Evolutionary conservation across 1,139 yeast genomes (phyloP).

Genomic region (Hansenula lynferdii): DNA sequence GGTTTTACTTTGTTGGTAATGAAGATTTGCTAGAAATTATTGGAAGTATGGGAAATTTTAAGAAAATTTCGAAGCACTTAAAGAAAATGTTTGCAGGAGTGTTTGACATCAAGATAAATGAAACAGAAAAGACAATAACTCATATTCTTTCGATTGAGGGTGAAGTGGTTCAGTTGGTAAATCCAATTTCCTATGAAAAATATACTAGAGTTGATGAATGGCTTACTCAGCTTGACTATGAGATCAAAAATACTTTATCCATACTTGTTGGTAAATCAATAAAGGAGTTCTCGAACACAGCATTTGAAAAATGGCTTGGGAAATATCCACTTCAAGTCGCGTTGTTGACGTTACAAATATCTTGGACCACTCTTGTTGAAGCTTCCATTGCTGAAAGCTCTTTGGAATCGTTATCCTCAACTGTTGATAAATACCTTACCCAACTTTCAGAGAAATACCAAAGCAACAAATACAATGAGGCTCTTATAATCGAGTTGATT

Average conservation of each 20-base stretch:
- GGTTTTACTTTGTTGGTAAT: conserved; percentile 87
- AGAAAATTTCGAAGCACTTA: conserved; percentile 53
- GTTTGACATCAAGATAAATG: conserved; percentile 37
- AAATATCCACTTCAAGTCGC: conserved; percentile 54
- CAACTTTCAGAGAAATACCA: too few species aligned
- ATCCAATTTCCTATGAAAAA: conserved; percentile 41
- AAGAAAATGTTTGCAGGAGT: conserved; percentile 74
- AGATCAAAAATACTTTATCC: conserved; percentile 46
- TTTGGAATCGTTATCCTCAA: too few species aligned
- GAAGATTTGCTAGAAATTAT: conserved; percentile 83
- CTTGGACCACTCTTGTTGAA: conserved; percentile 48
- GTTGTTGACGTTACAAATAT: conserved; percentile 53
- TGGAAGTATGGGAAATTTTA: conserved; percentile 55
- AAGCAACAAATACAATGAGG: conserved; percentile 36
- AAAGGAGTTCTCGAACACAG: conserved; percentile 11
- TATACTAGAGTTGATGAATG: conserved; percentile 53
- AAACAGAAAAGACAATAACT: conserved; percentile 34
- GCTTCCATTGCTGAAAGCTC: too few species aligned
- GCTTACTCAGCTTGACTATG: conserved; percentile 55
- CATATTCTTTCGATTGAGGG: conserved; percentile 60
- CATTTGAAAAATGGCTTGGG: conserved; percentile 29
- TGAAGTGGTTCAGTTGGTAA: conserved; percentile 44
- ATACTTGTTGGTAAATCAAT: conserved; percentile 28
- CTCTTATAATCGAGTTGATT: conserved; percentile 58
- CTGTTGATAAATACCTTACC: too few species aligned